Evolutionary conservation across 805 yeast genomes (phyloP).

Genomic region (Candida rishiriensis): DNA sequence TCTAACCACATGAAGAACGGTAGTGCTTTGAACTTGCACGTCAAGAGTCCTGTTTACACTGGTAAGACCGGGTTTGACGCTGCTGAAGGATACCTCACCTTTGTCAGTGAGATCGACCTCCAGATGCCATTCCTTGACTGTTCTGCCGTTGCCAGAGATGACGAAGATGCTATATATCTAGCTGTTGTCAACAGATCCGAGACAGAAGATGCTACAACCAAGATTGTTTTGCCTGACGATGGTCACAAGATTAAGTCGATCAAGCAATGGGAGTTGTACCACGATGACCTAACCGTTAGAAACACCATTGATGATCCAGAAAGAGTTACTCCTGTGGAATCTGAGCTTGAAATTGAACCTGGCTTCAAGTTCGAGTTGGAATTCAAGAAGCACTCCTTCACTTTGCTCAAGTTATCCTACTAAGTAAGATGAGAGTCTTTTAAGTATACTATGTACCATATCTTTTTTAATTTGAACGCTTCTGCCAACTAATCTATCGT

Average conservation of each 20-base stretch:
- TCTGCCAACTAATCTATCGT: too few relatives aligned
- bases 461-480: too few relatives aligned
- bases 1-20: constrained; percentile 31
- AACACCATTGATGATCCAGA: constrained; percentile 26
- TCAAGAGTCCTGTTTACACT: constrained; percentile 24
- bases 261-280: constrained; percentile 21
- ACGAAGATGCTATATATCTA: constrained; percentile 17
- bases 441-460: too few relatives aligned
- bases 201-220: constrained; percentile 20
- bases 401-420: constrained; percentile 8
- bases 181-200: constrained; percentile 29
- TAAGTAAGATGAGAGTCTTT: too few relatives aligned
- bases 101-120: constrained; percentile 1
- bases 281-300: constrained; percentile 28
- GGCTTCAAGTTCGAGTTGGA: constrained; percentile 6
- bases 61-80: constrained; percentile 23
- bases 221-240: constrained; percentile 14
- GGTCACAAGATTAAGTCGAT: constrained; percentile 9
- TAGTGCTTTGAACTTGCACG: constrained; percentile 26
- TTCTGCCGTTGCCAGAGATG: constrained; percentile 22
- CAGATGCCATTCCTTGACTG: constrained; percentile 26
- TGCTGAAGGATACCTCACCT: constrained; percentile 3
- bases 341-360: constrained; percentile 28
- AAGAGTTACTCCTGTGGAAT: constrained; percentile 16
- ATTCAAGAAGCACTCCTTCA: constrained; percentile 23